Conservation (phyloP, 2,329 filamentous ascomycete genomes). For the Ophiosphaerella korrae region DNA sequence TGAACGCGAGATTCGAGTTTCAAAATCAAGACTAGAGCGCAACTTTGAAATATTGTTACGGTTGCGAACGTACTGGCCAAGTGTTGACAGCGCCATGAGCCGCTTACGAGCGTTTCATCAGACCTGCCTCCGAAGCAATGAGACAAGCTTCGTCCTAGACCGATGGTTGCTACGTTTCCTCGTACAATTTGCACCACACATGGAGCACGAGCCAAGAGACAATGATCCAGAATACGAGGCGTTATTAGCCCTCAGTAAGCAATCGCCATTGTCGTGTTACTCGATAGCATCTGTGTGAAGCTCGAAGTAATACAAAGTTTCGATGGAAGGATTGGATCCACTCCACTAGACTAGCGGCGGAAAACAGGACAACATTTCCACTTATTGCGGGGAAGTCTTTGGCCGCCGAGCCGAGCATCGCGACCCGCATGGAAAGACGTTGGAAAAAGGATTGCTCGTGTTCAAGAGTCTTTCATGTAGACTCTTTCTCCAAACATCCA, state of each 20-base stretch:
- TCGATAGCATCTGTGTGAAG: constrained; percentile 16
- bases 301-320: background rate
- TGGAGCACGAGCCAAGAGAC: constrained; percentile 32
- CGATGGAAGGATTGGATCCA: background rate
- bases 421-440: constrained; percentile 1
- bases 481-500: background rate
- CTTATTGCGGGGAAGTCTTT: constrained; percentile 5
- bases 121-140: constrained; percentile 30
- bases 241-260: constrained; percentile 26
- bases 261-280: constrained; percentile 30
- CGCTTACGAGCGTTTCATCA: constrained; percentile 32
- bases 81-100: constrained; percentile 31
- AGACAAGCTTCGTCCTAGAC: constrained; percentile 33
- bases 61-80: constrained; percentile 28
- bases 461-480: too few species aligned
- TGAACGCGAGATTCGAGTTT: constrained; percentile 24
- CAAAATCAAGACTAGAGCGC: constrained; percentile 28
- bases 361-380: constrained; percentile 22
- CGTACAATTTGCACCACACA: constrained; percentile 31
- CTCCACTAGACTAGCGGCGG: constrained; percentile 21
- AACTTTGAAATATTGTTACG: constrained; percentile 30
- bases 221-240: constrained; percentile 33
- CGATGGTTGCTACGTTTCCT: constrained; percentile 31
- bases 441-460: too few species aligned
- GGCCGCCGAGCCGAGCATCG: constrained; percentile 1